These are phyloP conservation scores for Beauveria sp. DNA, from an alignment of 2,329 filamentous ascomycete genomes.

Conservation along the genomic window DNA sequence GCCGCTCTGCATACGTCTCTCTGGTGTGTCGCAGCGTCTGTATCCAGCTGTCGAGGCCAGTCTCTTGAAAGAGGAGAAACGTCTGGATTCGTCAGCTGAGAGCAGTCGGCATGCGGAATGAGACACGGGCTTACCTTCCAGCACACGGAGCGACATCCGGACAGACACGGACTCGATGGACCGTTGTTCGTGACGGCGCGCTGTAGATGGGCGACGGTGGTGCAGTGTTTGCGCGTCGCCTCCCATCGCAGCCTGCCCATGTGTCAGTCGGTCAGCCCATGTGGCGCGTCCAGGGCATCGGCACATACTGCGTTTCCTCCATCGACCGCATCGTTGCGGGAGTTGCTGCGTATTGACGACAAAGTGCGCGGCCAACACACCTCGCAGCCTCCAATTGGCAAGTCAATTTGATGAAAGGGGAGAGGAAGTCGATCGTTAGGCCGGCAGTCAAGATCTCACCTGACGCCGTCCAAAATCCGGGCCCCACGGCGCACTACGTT, in stretches of 20 bases:
- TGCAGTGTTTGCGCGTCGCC: conserved; percentile 49
- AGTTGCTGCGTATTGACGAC: not conserved
- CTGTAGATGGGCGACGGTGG: conserved; percentile 53
- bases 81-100: conserved; percentile 40
- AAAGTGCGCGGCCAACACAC: not conserved
- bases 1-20: conserved; percentile 63
- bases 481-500: conserved; percentile 1
- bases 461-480: not conserved
- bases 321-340: conserved; percentile 27
- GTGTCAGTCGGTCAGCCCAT: conserved; percentile 16
- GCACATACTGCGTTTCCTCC: conserved; percentile 30
- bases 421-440: not conserved
- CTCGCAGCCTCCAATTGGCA: not conserved
- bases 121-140: conserved; percentile 62
- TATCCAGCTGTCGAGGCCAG: conserved; percentile 60
- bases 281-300: conserved; percentile 4
- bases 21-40: conserved; percentile 60
- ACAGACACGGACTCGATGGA: conserved; percentile 53
- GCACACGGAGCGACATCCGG: conserved; percentile 75
- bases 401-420: not conserved
- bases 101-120: not conserved
- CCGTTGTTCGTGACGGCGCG: conserved; percentile 55
- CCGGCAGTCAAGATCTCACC: not conserved
- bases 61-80: conserved; percentile 70
- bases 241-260: conserved; percentile 58